Base-by-base conservation (phyloP, 106 monocot species). In the Iris macrosiphon region DNA sequence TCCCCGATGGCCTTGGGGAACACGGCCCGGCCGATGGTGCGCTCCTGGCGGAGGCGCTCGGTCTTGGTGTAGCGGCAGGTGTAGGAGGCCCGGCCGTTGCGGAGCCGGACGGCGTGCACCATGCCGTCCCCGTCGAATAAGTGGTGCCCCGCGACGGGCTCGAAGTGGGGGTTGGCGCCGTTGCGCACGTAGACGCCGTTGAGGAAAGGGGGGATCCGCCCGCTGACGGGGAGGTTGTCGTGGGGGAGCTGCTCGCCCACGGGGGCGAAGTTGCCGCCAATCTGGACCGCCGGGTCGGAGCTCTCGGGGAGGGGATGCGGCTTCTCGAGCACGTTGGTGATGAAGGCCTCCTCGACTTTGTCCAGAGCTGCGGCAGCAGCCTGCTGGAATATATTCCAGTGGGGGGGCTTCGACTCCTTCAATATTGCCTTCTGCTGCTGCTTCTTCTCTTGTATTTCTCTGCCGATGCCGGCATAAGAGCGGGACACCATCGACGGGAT, bases 1-100 rank as follows among this genome's bases (percentile, higher is more conserved):
- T 87, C 86, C 21, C 86, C 86, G 38, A 87, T 87, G 4, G 86
- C 73, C 45, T 81, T 87, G 3, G 86, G 86, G 55, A 87, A 87
- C 4, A 87, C 40, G 0, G 86, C 45, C 3, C 74, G 65, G 1
- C 86, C 81, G 14, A 67, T 35, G 1, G 62, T 55, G 3, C 58
- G 70, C 59, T 87, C 86, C 56, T 87, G 86, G 18, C 46, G 37
- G 3, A 87, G 59, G 23, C 86, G 65, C 32, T 73, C 52, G 0
- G 86, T 87, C 43, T 81, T 71, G 0, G 86, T 87, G 62, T 67
- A 63, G 4, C 86, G 67, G 70, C 86, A 81, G 19, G 73, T 52
- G 51, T 87, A 87, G 28, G 73, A 64, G 25, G 76, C 80, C 19
- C 6, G n/a, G 15, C 81, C 74, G 45, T 56, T 31, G 43, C 55